Evolutionary conservation across 345 rosid species (phyloP), one percentile per base, ranked within the genome.

Genomic region (Gossypioides kirkii): DNA sequence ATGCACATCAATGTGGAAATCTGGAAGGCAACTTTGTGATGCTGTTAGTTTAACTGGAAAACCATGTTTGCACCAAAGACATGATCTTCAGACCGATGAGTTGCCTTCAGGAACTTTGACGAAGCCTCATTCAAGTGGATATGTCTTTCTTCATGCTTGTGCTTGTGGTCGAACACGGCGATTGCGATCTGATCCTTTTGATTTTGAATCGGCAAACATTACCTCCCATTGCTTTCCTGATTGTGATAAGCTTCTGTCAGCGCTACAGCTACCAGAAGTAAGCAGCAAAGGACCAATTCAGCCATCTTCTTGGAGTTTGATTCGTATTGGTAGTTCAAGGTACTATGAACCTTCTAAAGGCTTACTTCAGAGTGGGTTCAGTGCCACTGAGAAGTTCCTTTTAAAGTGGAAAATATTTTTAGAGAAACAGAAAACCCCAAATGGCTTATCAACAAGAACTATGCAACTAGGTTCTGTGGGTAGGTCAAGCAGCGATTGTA

Each of bases 21-120:
- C 92, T 46, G 96, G 93, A 28, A 87, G 97, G 81, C 97, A 90
- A 78, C 87, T 88, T 8, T 92, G 96, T 81, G 97, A 92, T 80
- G 92, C 93, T 69, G 83, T 86, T 79, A 92, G 97, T 88, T 85
- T 92, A 86, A 90, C 97, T 0, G 96, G 92, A 73, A 92, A 88
- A 80, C 93, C 93, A 38, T 92, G 97, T 61, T 74, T 86, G 87
- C 90, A 88, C 82, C 90, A 80, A 76, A 85, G 91, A 66, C 97
- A 90, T 73, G 74, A 79, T 72, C 61, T 70, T 59, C 77, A 69
- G 53, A 79, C 68, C 32, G 79, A 64, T 60, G 80, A 77, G 76
- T 63, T 72, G n/a, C 70, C 61, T 59, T 36, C 58, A 20, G 86
- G 78, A 69, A 73, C 71, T 63, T 76, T 70, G 53, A 60, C 62